Percentiles rank a stretch among this genome's conserved stretches.
Evolutionary conservation across 1,284 basidiomycete species (phyloP).

Genomic region (Puccinia horiana): DNA sequence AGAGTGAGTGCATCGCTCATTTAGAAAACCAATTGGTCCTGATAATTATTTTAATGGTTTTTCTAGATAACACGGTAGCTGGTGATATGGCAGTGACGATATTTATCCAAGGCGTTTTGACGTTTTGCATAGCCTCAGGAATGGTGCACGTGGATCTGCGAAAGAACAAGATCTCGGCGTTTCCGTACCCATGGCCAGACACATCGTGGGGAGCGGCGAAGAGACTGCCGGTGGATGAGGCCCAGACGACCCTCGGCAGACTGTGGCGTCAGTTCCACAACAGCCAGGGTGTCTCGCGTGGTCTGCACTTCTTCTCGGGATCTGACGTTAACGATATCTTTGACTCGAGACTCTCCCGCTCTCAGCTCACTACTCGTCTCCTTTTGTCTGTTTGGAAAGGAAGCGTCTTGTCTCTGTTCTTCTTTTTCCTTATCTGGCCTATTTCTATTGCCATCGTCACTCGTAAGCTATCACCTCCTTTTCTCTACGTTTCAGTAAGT

Average conservation of each 20-base stretch:
- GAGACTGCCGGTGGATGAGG: conserved; percentile 49
- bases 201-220: conserved; percentile 51
- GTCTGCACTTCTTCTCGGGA: conserved; percentile 56
- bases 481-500: too few relatives aligned
- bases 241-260: conserved; percentile 43
- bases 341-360: conserved; percentile 52
- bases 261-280: conserved; percentile 53
- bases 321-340: conserved; percentile 58
- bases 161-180: conserved; percentile 52
- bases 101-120: conserved; percentile 55
- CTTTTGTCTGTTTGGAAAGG: conserved; percentile 58
- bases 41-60: neutral
- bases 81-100: conserved; percentile 54
- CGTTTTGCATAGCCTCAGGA: conserved; percentile 53
- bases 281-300: conserved; percentile 52
- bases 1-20: neutral
- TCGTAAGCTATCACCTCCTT: conserved; percentile 49
- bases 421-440: conserved; percentile 59
- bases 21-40: neutral
- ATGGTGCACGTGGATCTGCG: conserved; percentile 56
- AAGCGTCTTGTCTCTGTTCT: conserved; percentile 58
- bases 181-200: conserved; percentile 54
- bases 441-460: conserved; percentile 57
- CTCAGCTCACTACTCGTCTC: conserved; percentile 52
- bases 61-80: conserved; percentile 48